These are phyloP conservation scores for Pseudogymnoascus sp. DNA, from an alignment of 2,329 filamentous ascomycete species.

Conservation along the genomic window DNA sequence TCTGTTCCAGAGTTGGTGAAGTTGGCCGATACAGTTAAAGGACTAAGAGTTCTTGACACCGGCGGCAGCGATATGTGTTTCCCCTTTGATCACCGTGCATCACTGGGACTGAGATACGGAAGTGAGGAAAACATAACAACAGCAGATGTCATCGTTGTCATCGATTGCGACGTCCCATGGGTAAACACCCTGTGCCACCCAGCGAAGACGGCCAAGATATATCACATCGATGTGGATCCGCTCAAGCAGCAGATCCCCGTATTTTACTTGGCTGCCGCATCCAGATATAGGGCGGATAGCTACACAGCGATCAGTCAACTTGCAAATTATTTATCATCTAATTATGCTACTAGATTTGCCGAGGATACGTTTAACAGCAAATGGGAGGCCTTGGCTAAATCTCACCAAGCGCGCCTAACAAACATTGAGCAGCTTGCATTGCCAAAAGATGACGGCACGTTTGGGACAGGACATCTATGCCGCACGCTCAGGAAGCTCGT, in stretches of 20 bases:
- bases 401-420: conserved; percentile 50
- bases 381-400: conserved; percentile 46
- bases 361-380: conserved; percentile 32
- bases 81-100: conserved; percentile 59
- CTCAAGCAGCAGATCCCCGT: conserved; percentile 65
- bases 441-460: conserved; percentile 52
- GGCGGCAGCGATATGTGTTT: conserved; percentile 78
- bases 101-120: conserved; percentile 64
- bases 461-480: conserved; percentile 45
- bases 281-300: conserved; percentile 58
- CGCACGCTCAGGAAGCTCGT: conserved; percentile 42
- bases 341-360: conserved; percentile 34
- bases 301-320: conserved; percentile 61
- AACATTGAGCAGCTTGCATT: conserved; percentile 46
- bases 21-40: conserved; percentile 58
- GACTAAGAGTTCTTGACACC: conserved; percentile 63
- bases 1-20: conserved; percentile 53
- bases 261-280: conserved; percentile 59
- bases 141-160: conserved; percentile 74
- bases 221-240: conserved; percentile 57
- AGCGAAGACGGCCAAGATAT: conserved; percentile 42
- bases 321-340: conserved; percentile 46
- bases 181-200: conserved; percentile 67
- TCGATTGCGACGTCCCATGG: conserved; percentile 87
- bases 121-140: conserved; percentile 62